Evolutionary conservation across 768 basidiomycete genomes (phyloP).

Genomic region (Tricholoma flavovirens): DNA sequence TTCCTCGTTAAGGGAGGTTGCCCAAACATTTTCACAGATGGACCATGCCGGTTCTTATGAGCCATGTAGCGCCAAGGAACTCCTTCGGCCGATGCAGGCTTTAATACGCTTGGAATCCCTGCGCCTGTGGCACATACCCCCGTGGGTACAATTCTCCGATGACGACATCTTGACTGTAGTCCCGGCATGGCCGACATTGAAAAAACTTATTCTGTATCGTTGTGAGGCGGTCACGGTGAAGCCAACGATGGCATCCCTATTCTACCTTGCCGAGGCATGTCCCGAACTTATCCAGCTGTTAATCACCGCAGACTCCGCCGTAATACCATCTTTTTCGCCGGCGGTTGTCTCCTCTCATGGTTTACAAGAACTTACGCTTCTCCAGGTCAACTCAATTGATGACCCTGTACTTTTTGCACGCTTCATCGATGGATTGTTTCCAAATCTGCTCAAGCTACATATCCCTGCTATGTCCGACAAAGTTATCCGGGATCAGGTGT

Average conservation of each 20-base stretch:
- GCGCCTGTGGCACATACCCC: neutral
- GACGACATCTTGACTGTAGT: neutral
- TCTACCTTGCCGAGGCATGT: neutral
- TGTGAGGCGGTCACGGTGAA: neutral
- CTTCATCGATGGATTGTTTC: constrained; percentile 1
- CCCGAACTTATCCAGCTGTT: neutral
- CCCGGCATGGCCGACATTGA: neutral
- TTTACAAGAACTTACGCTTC: neutral
- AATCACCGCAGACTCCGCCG: neutral
- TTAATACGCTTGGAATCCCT: neutral
- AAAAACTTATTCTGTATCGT: neutral
- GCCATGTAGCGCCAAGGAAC: neutral
- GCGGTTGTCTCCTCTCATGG: neutral
- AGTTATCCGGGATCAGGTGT: neutral
- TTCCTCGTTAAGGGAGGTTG: neutral
- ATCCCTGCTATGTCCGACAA: neutral
- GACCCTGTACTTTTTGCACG: neutral
- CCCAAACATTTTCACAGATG: neutral
- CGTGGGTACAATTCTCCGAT: neutral
- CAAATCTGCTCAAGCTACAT: neutral
- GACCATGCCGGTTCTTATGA: neutral
- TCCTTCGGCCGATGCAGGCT: neutral
- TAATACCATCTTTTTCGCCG: neutral
- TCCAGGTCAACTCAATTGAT: neutral
- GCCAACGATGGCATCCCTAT: neutral